These are phyloP conservation scores for Ogataea neopini DNA, from an alignment of 805 yeast genomes.

Conservation along the genomic window DNA sequence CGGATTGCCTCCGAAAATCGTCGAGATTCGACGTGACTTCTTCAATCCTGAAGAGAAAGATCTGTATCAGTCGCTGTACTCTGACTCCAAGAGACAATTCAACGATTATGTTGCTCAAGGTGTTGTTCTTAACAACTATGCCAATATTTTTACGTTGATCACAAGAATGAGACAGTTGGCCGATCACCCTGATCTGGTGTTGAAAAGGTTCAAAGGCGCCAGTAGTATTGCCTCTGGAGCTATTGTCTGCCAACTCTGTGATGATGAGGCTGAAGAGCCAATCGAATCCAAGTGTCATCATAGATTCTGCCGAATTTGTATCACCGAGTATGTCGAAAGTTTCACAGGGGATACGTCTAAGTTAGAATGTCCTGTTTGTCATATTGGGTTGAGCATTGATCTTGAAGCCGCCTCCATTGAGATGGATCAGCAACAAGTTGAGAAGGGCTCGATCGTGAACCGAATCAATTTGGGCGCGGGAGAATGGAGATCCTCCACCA, in stretches of 20 bases:
- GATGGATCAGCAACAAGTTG: slow-evolving; percentile 56
- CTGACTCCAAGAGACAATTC: slow-evolving; percentile 84
- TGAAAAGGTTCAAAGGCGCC: slow-evolving; percentile 60
- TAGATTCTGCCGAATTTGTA: slow-evolving; percentile 88
- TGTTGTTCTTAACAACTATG: slow-evolving; percentile 93
- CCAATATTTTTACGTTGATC: slow-evolving; percentile 92
- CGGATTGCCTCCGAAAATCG: slow-evolving; percentile 95
- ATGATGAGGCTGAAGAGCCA: slow-evolving; percentile 98
- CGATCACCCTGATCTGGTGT: slow-evolving; percentile 95
- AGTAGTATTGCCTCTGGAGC: slow-evolving; percentile 43
- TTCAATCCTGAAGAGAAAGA: slow-evolving; percentile 97
- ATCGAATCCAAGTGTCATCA: slow-evolving; percentile 94
- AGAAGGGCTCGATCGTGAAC: slow-evolving; percentile 76
- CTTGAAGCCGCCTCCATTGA: slow-evolving; percentile 82
- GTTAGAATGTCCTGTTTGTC: slow-evolving; percentile 94
- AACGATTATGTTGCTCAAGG: slow-evolving; percentile 95
- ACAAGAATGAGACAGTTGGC: slow-evolving; percentile 98
- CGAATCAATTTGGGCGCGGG: slow-evolving; percentile 78
- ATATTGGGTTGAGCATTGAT: slow-evolving; percentile 88
- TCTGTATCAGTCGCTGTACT: slow-evolving; percentile 80
- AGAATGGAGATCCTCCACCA: slow-evolving; percentile 92
- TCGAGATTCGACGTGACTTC: slow-evolving; percentile 79
- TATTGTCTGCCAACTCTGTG: slow-evolving; percentile 89
- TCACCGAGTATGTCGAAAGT: slow-evolving; percentile 85
- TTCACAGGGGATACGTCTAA: slow-evolving; percentile 58